These are phyloP conservation scores for Pseudocercospora ulei DNA, from an alignment of 2,329 filamentous ascomycete genomes.

Conservation along the genomic window DNA sequence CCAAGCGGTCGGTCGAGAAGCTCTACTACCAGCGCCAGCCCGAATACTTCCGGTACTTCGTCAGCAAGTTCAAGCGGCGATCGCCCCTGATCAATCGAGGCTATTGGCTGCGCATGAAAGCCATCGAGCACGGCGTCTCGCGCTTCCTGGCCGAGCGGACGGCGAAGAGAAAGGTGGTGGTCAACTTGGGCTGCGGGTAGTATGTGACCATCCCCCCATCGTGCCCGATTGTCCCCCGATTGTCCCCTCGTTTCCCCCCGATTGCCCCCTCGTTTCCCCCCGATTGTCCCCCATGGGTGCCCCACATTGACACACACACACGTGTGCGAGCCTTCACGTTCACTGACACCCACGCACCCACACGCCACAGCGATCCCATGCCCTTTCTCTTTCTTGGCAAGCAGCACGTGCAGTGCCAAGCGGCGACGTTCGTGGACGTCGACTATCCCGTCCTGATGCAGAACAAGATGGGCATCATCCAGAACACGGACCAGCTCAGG, in stretches of 20 bases:
- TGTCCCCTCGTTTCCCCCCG: no score
- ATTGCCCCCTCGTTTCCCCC: no score
- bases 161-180: slow-evolving; percentile 57
- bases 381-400: slow-evolving; percentile 71
- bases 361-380: slow-evolving; percentile 60
- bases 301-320: no score
- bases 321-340: no score
- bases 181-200: slow-evolving; percentile 88
- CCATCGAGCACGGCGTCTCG: slow-evolving; percentile 63
- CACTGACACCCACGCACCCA: no score
- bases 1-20: slow-evolving; percentile 84
- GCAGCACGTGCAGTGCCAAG: slow-evolving; percentile 50
- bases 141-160: slow-evolving; percentile 56
- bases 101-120: slow-evolving; percentile 76
- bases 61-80: slow-evolving; percentile 69
- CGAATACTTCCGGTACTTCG: slow-evolving; percentile 81
- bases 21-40: slow-evolving; percentile 68
- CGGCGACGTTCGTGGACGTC: slow-evolving; percentile 67
- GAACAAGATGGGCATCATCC: slow-evolving; percentile 61
- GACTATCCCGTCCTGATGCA: slow-evolving; percentile 74
- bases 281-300: no score
- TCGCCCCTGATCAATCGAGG: slow-evolving; percentile 85
- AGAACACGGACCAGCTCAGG: slow-evolving; percentile 52
- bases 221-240: slow-evolving; percentile 3
- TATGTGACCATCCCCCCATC: slow-evolving; percentile 37